Percentiles rank a stretch among this genome's conserved stretches.
Conservation (phyloP, 192 early-diverging fungal species). For the Coemansia sp. region DNA sequence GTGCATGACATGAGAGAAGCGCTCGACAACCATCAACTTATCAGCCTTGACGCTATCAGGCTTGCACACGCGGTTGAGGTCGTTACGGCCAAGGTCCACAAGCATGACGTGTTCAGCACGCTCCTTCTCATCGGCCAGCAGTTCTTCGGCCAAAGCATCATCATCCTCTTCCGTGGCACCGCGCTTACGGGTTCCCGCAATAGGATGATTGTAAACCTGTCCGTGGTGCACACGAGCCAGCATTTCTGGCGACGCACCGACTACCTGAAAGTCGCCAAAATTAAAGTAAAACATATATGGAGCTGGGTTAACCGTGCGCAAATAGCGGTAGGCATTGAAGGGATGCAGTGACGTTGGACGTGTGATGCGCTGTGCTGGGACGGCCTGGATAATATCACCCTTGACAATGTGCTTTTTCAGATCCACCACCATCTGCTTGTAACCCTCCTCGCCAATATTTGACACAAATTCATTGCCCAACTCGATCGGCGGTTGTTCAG, state of each 20-base stretch:
- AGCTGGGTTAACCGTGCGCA: slow-evolving; percentile 95
- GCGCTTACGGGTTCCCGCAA: slow-evolving; percentile 94
- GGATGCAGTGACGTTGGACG: slow-evolving; percentile 89
- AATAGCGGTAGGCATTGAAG: slow-evolving; percentile 96
- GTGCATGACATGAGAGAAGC: slow-evolving; percentile 99
- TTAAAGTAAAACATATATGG: slow-evolving; percentile 99
- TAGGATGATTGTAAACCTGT: slow-evolving; percentile 89
- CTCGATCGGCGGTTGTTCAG: slow-evolving; percentile 71
- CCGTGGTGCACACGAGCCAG: slow-evolving; percentile 86
- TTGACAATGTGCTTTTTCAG: slow-evolving; percentile 90
- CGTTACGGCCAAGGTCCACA: slow-evolving; percentile 98
- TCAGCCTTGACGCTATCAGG: slow-evolving; percentile 92
- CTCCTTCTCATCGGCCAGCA: slow-evolving; percentile 93
- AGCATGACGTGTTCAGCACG: slow-evolving; percentile 98
- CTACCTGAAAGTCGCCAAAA: slow-evolving; percentile 88
- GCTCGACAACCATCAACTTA: slow-evolving; percentile 96
- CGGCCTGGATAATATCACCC: slow-evolving; percentile 98
- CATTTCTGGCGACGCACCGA: slow-evolving; percentile 99
- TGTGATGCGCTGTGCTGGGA: slow-evolving; percentile 88
- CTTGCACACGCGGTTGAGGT: slow-evolving; percentile 94
- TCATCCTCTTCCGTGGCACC: slow-evolving; percentile 86
- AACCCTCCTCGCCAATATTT: slow-evolving; percentile 90
- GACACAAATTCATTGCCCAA: slow-evolving; percentile 71
- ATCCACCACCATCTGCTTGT: slow-evolving; percentile 81
- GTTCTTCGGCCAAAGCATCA: slow-evolving; percentile 82